Evolutionary conservation across 306 rosid genomes (phyloP).

Genomic region (Cyclanthera cordifolia): DNA sequence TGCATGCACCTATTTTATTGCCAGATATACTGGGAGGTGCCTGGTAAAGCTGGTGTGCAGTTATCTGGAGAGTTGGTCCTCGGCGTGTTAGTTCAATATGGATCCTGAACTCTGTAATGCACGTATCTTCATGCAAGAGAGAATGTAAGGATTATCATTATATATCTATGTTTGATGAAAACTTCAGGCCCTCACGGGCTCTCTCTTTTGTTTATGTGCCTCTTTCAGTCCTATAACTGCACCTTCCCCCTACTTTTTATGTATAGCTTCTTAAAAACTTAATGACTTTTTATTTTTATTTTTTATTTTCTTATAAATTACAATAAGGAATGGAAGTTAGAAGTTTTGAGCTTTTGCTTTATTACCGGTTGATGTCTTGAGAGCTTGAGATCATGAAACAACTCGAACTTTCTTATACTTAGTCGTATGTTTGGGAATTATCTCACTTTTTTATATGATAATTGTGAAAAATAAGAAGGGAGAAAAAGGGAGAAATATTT

Average conservation of each 20-base stretch:
- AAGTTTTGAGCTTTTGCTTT: background rate
- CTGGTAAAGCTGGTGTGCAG: constrained; percentile 58
- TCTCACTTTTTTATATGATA: background rate
- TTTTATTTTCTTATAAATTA: background rate
- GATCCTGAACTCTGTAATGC: constrained; percentile 51
- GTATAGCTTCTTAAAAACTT: background rate
- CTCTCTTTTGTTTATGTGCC: background rate
- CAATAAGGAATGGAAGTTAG: background rate
- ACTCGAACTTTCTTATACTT: background rate
- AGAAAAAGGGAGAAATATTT: no score
- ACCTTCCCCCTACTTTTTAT: background rate
- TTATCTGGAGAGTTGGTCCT: constrained; percentile 42
- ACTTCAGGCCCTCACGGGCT: background rate
- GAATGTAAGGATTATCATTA: constrained; percentile 49
- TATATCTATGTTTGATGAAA: background rate
- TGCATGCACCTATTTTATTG: constrained; percentile 57
- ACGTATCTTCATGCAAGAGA: constrained; percentile 42
- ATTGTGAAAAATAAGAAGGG: no score
- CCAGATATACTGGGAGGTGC: constrained; percentile 57
- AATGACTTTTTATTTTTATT: background rate
- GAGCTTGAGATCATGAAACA: background rate
- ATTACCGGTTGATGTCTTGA: background rate
- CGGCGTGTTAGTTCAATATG: constrained; percentile 29
- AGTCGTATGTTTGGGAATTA: background rate
- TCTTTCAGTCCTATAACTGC: background rate